Base-by-base conservation (phyloP, 2,329 filamentous ascomycete species). In the Colletotrichum australisinense region DNA sequence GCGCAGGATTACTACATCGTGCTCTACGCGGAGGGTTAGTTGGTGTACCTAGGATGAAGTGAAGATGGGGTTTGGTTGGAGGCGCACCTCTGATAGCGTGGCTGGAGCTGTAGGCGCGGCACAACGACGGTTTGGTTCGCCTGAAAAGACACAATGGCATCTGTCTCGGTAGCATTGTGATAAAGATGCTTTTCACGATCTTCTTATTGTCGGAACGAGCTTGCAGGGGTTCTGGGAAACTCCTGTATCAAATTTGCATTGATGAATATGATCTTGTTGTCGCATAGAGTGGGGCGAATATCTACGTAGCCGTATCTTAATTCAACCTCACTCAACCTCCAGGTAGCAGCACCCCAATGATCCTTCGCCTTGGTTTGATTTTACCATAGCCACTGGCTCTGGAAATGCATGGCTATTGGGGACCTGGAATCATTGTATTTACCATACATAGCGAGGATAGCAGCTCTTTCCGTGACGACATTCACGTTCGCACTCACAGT, bases 1-100 rank as follows among this genome's bases (percentile, higher is more conserved):
- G 58, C 82, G 81, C 24, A 86, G 77, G 67, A 85, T 81, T 68
- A 86, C 76, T 30, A 84, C 77, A 72, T 86, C 84, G 75, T 84
- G 80, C 75, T 85, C 84, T 85, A 49, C 52, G 19, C 22, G 28
- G 55, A 22, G 26, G 42, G 46, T 73, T 52, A 73, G 71, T 35
- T 11, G 52, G 22, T 28, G 11, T 2, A 35, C 32, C 32, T 12
- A 5, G 24, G 38, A 42, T 35, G 4, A 5, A 3, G 24, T 11
- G 19, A n/a, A 9, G 42, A 9, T 11, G 42, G 38, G 16, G 22
- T 14, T 19, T 26, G 26, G 4, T 6, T 12, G 30, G 24, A 12
- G 5, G 28, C 59, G 7, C 28, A 70, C 70, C 70, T 73, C 53
- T 64, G 26, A 70, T 73, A 26, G 52, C 14, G 19, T 55, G 66